phyloP scores from a whole-genome alignment of 768 basidiomycete genomes.

The Tephrocybe sp. region DNA sequence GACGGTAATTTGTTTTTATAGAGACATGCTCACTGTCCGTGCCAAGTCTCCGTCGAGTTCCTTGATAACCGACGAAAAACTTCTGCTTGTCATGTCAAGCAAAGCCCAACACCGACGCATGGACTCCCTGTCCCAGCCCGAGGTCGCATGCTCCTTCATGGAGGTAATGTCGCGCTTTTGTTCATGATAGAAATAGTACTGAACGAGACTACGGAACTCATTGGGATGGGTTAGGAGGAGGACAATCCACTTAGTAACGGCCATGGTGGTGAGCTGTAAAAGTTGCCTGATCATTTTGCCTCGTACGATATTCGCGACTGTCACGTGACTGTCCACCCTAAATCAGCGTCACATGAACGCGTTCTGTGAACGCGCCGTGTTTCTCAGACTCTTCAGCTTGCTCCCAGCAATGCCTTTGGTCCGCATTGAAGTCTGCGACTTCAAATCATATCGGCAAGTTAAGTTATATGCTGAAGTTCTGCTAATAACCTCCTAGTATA shows the following conservation, averaged over 20 bases:
- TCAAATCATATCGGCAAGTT: slow-evolving; percentile 85
- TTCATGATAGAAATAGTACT: slow-evolving; percentile 84
- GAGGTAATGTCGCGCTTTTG: slow-evolving; percentile 80
- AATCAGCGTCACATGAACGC: slow-evolving; percentile 14
- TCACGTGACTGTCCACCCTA: slow-evolving; percentile 14
- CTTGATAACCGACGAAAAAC: slow-evolving; percentile 92
- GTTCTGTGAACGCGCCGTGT: slow-evolving; percentile 6
- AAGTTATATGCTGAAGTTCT: slow-evolving; percentile 21
- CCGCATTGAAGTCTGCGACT: slow-evolving; percentile 91
- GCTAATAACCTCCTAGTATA: slow-evolving; percentile 23
- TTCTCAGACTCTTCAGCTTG: background rate
- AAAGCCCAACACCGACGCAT: slow-evolving; percentile 94
- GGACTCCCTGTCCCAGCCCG: slow-evolving; percentile 81
- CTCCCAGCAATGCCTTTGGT: slow-evolving; percentile 78
- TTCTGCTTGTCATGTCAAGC: slow-evolving; percentile 85
- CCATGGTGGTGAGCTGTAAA: slow-evolving; percentile 39
- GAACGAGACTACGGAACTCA: slow-evolving; percentile 82
- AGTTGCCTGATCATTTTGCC: slow-evolving; percentile 16
- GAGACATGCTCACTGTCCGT: slow-evolving; percentile 67
- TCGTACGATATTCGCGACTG: slow-evolving; percentile 14
- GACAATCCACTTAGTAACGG: slow-evolving; percentile 57
- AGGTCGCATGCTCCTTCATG: slow-evolving; percentile 68
- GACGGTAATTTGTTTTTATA: background rate
- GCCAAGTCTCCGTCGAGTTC: slow-evolving; percentile 95
- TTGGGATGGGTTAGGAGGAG: slow-evolving; percentile 76